Percentiles rank a stretch among this genome's conserved stretches.
phyloP scores from a whole-genome alignment of 2,329 filamentous ascomycete species.

The Sporothrix schenckii region DNA sequence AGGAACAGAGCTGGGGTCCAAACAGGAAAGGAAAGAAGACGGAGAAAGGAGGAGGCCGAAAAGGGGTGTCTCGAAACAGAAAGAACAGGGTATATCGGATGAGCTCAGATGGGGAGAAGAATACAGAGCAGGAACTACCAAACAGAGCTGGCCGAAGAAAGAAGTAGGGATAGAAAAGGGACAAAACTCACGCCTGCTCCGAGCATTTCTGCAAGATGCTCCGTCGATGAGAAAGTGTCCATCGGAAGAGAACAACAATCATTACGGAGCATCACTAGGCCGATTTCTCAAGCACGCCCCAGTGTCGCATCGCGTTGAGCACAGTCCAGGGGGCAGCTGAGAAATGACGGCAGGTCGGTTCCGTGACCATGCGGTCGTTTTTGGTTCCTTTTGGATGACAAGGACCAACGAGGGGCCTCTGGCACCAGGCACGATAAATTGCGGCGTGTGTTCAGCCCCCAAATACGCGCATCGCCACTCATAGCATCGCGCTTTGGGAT shows the following conservation, averaged over 20 bases:
- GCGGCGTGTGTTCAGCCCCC: neutral
- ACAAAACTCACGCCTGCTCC: neutral
- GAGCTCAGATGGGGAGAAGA: neutral
- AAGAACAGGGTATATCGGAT: neutral
- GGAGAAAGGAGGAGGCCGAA: neutral
- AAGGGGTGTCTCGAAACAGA: slow-evolving; percentile 25
- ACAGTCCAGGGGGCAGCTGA: slow-evolving; percentile 26
- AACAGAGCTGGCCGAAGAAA: neutral
- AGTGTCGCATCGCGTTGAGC: slow-evolving; percentile 23
- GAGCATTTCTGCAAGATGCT: slow-evolving; percentile 3
- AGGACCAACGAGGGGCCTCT: neutral
- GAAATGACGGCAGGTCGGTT: slow-evolving; percentile 22
- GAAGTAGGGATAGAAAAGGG: neutral
- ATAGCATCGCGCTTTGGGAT: neutral
- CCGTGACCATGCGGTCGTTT: slow-evolving; percentile 21
- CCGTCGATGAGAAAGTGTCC: neutral
- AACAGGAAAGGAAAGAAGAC: neutral
- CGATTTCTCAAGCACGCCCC: slow-evolving; percentile 27
- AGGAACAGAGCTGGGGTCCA: slow-evolving; percentile 12
- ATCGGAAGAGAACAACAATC: too few relatives aligned
- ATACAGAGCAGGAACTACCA: neutral
- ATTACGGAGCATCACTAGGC: slow-evolving; percentile 7
- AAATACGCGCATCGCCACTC: slow-evolving; percentile 23
- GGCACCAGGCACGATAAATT: slow-evolving; percentile 1
- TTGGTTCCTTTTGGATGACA: neutral